These are phyloP conservation scores for Phytomonas francai DNA, from an alignment of 208 protist genomes.

Conservation along the genomic window DNA sequence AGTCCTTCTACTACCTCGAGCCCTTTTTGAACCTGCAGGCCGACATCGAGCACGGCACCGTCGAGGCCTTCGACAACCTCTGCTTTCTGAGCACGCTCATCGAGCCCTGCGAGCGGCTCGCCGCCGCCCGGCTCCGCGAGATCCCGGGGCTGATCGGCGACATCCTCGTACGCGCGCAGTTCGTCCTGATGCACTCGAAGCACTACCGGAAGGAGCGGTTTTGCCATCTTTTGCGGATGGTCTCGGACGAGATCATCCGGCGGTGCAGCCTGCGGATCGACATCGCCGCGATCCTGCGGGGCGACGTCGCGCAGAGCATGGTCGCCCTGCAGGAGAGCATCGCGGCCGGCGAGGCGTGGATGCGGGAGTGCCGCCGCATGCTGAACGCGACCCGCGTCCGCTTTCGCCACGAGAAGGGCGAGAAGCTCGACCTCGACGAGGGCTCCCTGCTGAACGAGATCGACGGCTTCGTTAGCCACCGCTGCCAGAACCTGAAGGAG, in stretches of 20 bases:
- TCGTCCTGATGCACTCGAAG: constrained; percentile 91
- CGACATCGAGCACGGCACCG: constrained; percentile 90
- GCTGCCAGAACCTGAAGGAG: constrained; percentile 94
- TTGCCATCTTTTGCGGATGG: constrained; percentile 87
- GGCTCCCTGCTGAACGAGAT: constrained; percentile 93
- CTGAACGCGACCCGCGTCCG: constrained; percentile 69
- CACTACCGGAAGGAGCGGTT: constrained; percentile 95
- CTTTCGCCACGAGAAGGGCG: constrained; percentile 72
- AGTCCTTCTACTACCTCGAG: constrained; percentile 91
- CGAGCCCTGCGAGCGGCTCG: constrained; percentile 90
- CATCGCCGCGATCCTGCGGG: constrained; percentile 91
- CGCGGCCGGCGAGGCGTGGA: constrained; percentile 89
- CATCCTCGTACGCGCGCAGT: constrained; percentile 88
- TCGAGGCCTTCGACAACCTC: constrained; percentile 94
- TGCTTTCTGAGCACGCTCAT: constrained; percentile 92
- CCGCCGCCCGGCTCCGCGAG: constrained; percentile 66
- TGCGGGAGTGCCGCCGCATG: constrained; percentile 84
- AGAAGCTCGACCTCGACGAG: constrained; percentile 90
- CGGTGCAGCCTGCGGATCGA: constrained; percentile 92
- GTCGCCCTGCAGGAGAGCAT: constrained; percentile 89
- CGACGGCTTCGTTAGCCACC: constrained; percentile 95
- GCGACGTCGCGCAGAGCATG: constrained; percentile 89
- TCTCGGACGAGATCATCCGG: constrained; percentile 95
- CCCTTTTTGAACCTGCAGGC: constrained; percentile 91
- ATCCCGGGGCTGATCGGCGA: constrained; percentile 89